Base-by-base conservation (phyloP, 2,329 filamentous ascomycete genomes). In the Bipolaris bicolor region DNA sequence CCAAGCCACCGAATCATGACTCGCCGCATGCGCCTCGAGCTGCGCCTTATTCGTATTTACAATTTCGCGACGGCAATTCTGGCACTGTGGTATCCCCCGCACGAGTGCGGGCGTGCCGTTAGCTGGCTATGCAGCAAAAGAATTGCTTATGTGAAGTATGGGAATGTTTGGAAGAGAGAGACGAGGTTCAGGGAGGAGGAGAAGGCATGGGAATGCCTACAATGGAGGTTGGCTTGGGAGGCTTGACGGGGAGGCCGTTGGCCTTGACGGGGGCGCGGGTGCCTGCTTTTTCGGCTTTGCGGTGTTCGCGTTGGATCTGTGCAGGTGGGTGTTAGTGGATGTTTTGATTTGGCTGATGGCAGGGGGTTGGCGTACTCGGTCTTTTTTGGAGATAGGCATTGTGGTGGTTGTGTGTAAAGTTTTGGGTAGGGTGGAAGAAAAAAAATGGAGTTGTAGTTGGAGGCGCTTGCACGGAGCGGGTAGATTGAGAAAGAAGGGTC, bases 201-300 rank as follows among this genome's bases (percentile, higher is more conserved):
- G n/a, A 15, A n/a, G 49, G 34, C 40, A 18, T 41, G 20, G 37
- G 41, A 41, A 34, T 43, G 39, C 77, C 44, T 74, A 81, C 79
- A 66, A 82, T 80, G 7, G 79, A 80, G 29, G 78, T 83, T n/a
- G 79, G 79, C 77, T 84, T 84, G 0, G 81, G 77, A 0, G 82
- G 57, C 77, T 85, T 85, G 61, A 83, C 81, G 1, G 83, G 83
- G 1, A 83, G 78, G 26, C 83, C 83, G 62, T 85, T 85, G 16
- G 82, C 71, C 73, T 84, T 84, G 58, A 84, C 82, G 0, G 82
- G 77, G 33, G 79, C 77, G 48, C 83, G 79, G 52, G 83, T 85
- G 58, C 83, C 83, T 29, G 81, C 83, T 26, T 79, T 79, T 3
- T 85, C 83, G 40, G 80, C 83, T 62, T 80, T 82, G 68, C 66